Evolutionary conservation across 352 stramenopile genomes (phyloP).

Genomic region (Pythium oligandrum): DNA sequence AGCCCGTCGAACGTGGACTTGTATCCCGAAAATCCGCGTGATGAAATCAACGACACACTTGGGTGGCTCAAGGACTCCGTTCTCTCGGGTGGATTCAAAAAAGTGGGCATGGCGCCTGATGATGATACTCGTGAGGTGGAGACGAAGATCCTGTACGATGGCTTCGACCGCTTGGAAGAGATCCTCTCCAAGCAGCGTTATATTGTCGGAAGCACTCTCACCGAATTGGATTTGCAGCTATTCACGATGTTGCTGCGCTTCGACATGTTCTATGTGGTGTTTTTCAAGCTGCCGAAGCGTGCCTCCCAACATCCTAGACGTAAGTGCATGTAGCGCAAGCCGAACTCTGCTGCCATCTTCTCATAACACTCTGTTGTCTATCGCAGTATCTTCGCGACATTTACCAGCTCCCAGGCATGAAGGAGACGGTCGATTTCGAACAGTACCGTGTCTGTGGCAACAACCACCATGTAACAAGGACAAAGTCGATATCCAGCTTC

Average conservation of each 20-base stretch:
- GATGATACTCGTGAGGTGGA: slow-evolving; percentile 88
- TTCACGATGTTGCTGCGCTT: slow-evolving; percentile 92
- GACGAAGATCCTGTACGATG: slow-evolving; percentile 73
- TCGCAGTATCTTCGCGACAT: too few relatives aligned
- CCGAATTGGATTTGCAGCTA: slow-evolving; percentile 85
- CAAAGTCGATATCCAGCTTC: slow-evolving; percentile 36
- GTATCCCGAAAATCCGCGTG: too few relatives aligned
- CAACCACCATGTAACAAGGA: too few relatives aligned
- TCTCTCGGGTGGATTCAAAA: slow-evolving; percentile 92
- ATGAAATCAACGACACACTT: slow-evolving; percentile 83
- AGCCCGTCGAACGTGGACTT: slow-evolving; percentile 72
- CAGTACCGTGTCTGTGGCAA: slow-evolving; percentile 44
- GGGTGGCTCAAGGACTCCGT: slow-evolving; percentile 89
- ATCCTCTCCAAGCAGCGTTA: slow-evolving; percentile 71
- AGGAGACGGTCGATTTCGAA: slow-evolving; percentile 34
- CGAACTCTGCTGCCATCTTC: too few relatives aligned
- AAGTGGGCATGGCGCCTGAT: slow-evolving; percentile 43
- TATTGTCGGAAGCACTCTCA: slow-evolving; percentile 65
- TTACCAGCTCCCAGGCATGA: slow-evolving; percentile 42
- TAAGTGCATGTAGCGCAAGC: too few relatives aligned
- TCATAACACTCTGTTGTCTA: too few relatives aligned
- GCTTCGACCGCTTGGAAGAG: slow-evolving; percentile 78
- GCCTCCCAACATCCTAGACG: slow-evolving; percentile 79
- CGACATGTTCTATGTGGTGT: slow-evolving; percentile 89
- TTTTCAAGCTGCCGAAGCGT: slow-evolving; percentile 81